A percentile compares a stretch with the other conserved stretches of the same genome.
Conservation (phyloP, 768 basidiomycete species). For the Suillus plorans region DNA sequence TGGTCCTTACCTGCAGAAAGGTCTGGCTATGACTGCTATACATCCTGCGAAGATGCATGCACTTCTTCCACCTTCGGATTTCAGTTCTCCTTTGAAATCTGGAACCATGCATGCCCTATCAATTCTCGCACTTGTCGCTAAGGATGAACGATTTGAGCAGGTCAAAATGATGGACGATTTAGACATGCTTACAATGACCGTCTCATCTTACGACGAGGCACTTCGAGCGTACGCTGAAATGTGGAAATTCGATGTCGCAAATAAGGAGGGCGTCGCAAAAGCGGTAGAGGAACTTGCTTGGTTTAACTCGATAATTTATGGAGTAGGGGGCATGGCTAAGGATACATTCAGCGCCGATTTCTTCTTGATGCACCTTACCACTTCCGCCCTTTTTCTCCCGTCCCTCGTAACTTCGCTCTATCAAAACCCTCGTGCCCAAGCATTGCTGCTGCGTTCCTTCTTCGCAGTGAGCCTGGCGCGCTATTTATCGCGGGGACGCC, state of each 20-base stretch:
- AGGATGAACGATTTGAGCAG: slow-evolving; percentile 41
- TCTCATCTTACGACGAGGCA: slow-evolving; percentile 34
- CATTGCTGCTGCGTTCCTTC: slow-evolving; percentile 28
- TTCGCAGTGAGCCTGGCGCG: slow-evolving; percentile 26
- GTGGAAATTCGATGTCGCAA: slow-evolving; percentile 44
- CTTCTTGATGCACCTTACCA: slow-evolving; percentile 69
- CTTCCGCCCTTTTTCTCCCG: slow-evolving; percentile 61
- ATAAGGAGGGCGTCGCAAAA: slow-evolving; percentile 38
- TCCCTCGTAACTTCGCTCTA: slow-evolving; percentile 42
- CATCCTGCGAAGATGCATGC: slow-evolving; percentile 13
- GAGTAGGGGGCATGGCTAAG: slow-evolving; percentile 48
- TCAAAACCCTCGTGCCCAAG: slow-evolving; percentile 21
- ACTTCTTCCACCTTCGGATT: neutral
- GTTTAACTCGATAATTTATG: slow-evolving; percentile 57
- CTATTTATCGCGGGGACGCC: slow-evolving; percentile 36
- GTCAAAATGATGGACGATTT: slow-evolving; percentile 25
- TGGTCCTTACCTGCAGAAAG: slow-evolving; percentile 33
- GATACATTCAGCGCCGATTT: slow-evolving; percentile 62
- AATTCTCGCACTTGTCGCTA: slow-evolving; percentile 52
- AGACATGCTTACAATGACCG: slow-evolving; percentile 28
- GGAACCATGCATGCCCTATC: slow-evolving; percentile 36
- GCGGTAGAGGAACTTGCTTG: slow-evolving; percentile 67
- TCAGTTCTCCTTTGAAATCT: neutral
- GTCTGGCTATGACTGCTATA: slow-evolving; percentile 53
- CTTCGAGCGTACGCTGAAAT: slow-evolving; percentile 42